Base-by-base conservation (phyloP, 148 eudicot species). In the Pharnaceum exiguum region DNA sequence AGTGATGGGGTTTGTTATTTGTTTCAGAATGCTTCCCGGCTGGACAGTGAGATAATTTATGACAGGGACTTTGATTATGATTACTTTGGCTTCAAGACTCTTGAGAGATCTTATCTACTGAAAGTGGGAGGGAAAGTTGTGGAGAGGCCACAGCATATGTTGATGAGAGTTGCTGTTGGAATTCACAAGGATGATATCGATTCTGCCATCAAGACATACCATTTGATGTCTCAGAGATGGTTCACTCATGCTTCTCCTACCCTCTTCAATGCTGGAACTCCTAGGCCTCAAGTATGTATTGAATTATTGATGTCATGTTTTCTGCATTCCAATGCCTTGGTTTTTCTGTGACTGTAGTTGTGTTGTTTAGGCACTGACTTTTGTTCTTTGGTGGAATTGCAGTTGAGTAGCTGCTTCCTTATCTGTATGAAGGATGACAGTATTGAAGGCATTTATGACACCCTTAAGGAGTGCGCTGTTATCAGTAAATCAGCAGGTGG, bases 161-260 rank as follows among this genome's bases (percentile, higher is more conserved):
- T 93, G 62, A 93, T 93, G 98, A 79, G 98, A 60, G 98, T 93
- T 63, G 57, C 96, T 55, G 95, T 93, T 62, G 98, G 98, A 21
- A 93, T 93, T 47, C 96, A 93, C 60, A 93, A 93, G 68, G 84
- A 88, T 46, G 96, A 93, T 56, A 79, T 93, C 28, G 95, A 85
- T 12, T 83, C 96, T 16, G 98, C 70, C 16, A 63, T 93, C 61
- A 71, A 52, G 67, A 93, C 98, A 37, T 93, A 93, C 50, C 96
- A 93, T 75, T 68, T 88, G 56, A 85, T 93, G 86, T 93, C 96
- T 22, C 98, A 93, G 75, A 67, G 96, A 47, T 85, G 98, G 96
- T 93, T 93, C 76, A 88, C 96, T 44, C 98, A 93, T 76, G 96
- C 96, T 66, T 93, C 98, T n/a, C 98, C 98, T 4, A 93, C 98